Evolutionary conservation across 1,139 yeast genomes (phyloP).

Genomic region (Sugiyamaella grinbergsii): DNA sequence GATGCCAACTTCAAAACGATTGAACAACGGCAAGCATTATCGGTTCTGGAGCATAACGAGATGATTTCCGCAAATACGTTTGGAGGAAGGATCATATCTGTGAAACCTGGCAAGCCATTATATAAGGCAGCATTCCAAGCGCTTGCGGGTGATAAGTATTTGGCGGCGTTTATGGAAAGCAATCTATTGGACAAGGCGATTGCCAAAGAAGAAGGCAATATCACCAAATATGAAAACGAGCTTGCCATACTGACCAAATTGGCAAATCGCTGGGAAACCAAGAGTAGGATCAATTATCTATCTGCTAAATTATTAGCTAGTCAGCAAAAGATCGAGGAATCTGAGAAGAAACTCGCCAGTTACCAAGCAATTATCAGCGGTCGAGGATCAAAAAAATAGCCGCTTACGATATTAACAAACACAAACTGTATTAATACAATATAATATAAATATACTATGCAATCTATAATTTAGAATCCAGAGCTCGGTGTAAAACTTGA

Average conservation of each 20-base stretch:
- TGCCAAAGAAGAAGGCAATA: conserved; percentile 62
- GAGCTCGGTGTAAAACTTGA: conserved; percentile 37
- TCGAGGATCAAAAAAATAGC: neutral
- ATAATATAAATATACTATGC: neutral
- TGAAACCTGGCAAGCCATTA: conserved; percentile 82
- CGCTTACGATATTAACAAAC: neutral
- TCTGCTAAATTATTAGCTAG: conserved; percentile 59
- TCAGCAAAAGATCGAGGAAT: conserved; percentile 47
- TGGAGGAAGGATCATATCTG: conserved; percentile 68
- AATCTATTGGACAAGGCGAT: conserved; percentile 59
- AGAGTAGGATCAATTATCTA: conserved; percentile 64
- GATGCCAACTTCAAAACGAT: conserved; percentile 61
- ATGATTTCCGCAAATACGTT: conserved; percentile 67
- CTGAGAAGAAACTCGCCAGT: conserved; percentile 42
- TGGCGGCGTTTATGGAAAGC: conserved; percentile 65
- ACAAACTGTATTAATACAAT: neutral
- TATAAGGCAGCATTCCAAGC: conserved; percentile 76
- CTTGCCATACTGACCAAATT: conserved; percentile 56
- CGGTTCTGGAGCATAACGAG: conserved; percentile 78
- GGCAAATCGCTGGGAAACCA: conserved; percentile 53
- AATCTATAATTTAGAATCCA: conserved; percentile 15
- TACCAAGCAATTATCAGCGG: conserved; percentile 29
- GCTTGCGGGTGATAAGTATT: conserved; percentile 58
- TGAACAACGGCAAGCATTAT: conserved; percentile 55
- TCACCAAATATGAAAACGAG: conserved; percentile 69